Evolutionary conservation across 352 stramenopile species (phyloP), one percentile per base, ranked within the genome.

Genomic region (Pythium insidiosum): DNA sequence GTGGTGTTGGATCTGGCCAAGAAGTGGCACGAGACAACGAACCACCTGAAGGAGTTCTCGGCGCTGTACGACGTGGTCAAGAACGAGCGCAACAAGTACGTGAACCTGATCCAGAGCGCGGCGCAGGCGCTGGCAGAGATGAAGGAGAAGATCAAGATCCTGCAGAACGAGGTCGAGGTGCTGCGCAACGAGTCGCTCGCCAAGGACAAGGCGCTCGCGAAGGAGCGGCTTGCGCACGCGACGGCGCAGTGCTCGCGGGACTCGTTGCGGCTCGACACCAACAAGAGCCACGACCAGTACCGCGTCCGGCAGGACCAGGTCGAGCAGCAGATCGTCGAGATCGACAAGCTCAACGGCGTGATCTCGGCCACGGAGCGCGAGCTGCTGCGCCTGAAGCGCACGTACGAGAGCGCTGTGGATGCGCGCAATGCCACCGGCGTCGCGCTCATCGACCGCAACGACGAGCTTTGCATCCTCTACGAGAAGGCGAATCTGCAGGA

Each of bases 111-210:
- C 47, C 89, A 97, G 54, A 68, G 82, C 19, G 80, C 70, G 6
- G 79, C 84, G 2, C 91, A 98, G 55, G 88, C 89, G 19, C 73
- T 97, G 1, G 89, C 88, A 5, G 91, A 98, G 63, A 97, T 97
- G 91, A 95, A 95, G 38, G 92, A 97, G 52, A 97, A 97, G 56
- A 97, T 97, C 59, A 95, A 97, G 54, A 96, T 97, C 50, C 57
- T 97, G 21, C 73, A 95, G 47, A 97, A 97, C 49, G 91, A 97
- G 62, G 84, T 97, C 28, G 86, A 97, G 26, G 95, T 98, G 34
- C 53, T 98, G 40, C 72, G 84, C 2, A 97, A 96, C 51, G 91
- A 97, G 52, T 92, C 77, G 9, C 33, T 91, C 1, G 84, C 84
- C 4, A 98, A 98, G 53, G 89, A 97, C 57, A 93, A 94, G 53